These are phyloP conservation scores for Geum urbanum DNA, from an alignment of 306 rosid genomes.

Conservation along the genomic window DNA sequence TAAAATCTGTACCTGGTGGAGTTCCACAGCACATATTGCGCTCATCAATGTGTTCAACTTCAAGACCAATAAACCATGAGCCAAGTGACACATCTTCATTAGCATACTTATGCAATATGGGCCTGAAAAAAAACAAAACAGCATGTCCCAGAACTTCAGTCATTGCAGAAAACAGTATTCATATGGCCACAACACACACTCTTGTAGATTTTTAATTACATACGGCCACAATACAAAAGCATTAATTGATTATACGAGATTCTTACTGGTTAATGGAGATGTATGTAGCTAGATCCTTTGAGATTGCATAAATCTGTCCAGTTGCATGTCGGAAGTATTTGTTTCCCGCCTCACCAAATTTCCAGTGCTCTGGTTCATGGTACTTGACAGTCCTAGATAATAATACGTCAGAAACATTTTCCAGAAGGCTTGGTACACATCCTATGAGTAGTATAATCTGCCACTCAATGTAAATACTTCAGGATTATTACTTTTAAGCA, in stretches of 20 bases:
- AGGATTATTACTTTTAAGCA: constrained; percentile 59
- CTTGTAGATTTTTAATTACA: background rate
- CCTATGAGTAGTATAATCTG: background rate
- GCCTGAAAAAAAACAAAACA: constrained; percentile 51
- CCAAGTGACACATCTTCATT: constrained; percentile 99
- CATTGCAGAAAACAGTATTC: background rate
- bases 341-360: constrained; percentile 97
- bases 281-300: constrained; percentile 86
- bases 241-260: background rate
- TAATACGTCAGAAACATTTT: constrained; percentile 2
- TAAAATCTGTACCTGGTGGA: constrained; percentile 73
- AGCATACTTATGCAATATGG: constrained; percentile 86
- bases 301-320: constrained; percentile 95
- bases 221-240: background rate
- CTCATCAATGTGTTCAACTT: constrained; percentile 93
- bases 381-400: constrained; percentile 75
- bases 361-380: constrained; percentile 97
- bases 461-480: background rate
- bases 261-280: constrained; percentile 83
- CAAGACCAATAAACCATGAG: constrained; percentile 95
- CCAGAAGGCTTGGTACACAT: background rate
- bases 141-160: constrained; percentile 9
- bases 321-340: constrained; percentile 96
- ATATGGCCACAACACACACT: background rate
- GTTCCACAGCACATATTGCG: constrained; percentile 98